phyloP scores from a whole-genome alignment of 225 moss, liverwort and hornwort genomes.

The Climacium dendroides region DNA sequence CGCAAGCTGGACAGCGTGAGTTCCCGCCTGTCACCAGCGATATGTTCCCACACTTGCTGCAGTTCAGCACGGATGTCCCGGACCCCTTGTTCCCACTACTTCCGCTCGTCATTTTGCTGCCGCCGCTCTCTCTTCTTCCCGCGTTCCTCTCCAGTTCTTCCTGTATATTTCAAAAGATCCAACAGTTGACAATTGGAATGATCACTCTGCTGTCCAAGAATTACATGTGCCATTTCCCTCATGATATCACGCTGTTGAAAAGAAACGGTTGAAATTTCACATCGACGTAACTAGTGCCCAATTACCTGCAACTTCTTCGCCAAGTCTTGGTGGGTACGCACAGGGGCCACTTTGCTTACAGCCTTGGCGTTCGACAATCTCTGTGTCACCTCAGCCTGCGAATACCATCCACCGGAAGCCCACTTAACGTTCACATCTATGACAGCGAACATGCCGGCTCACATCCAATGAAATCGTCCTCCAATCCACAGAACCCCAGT shows the following conservation, averaged over 20 bases:
- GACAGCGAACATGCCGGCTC: background rate
- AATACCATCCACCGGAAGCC: background rate
- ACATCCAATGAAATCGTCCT: background rate
- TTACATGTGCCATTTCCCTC: background rate
- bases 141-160: slow-evolving; percentile 86
- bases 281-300: background rate
- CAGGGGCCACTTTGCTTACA: slow-evolving; percentile 47
- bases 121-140: slow-evolving; percentile 34
- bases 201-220: background rate
- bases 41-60: slow-evolving; percentile 72
- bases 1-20: slow-evolving; percentile 69
- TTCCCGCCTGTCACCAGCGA: slow-evolving; percentile 61
- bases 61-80: slow-evolving; percentile 78
- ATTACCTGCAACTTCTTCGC: slow-evolving; percentile 84
- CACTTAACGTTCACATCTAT: background rate
- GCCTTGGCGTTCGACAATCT: slow-evolving; percentile 69
- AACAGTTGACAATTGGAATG: background rate
- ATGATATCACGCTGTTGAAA: background rate
- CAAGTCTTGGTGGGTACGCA: slow-evolving; percentile 84
- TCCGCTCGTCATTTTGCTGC: slow-evolving; percentile 12
- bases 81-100: slow-evolving; percentile 31
- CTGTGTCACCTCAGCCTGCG: slow-evolving; percentile 84
- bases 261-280: background rate
- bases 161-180: slow-evolving; percentile 15
- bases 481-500: background rate